Percentiles rank a stretch among this genome's conserved stretches.
Evolutionary conservation across 1,139 yeast species (phyloP).

Genomic region (Suhomyces coccinellae): DNA sequence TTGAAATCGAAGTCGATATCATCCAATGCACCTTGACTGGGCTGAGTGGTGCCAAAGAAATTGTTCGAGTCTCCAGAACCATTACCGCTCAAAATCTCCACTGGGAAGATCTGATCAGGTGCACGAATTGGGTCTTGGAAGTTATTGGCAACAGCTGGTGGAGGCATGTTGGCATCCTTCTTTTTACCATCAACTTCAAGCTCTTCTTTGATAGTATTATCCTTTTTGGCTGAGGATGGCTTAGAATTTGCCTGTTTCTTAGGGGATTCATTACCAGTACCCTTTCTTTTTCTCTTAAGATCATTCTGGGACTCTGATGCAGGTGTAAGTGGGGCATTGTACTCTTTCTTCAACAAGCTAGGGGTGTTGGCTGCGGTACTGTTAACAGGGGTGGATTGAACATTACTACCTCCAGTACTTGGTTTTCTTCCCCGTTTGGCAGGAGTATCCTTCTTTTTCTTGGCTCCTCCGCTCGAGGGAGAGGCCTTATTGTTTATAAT

Average conservation of each 20-base stretch:
- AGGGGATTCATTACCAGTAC: slow-evolving; percentile 33
- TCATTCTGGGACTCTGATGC: slow-evolving; percentile 39
- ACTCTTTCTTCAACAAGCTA: slow-evolving; percentile 34
- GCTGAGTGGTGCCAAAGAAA: slow-evolving; percentile 24
- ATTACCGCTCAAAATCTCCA: slow-evolving; percentile 33
- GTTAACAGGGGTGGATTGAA: slow-evolving; percentile 18
- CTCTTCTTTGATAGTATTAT: slow-evolving; percentile 23
- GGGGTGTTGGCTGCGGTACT: slow-evolving; percentile 26
- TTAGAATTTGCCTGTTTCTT: slow-evolving; percentile 26
- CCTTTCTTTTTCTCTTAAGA: slow-evolving; percentile 29
- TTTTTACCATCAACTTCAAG: slow-evolving; percentile 16
- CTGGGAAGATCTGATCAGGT: slow-evolving; percentile 38
- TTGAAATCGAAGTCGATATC: slow-evolving; percentile 59
- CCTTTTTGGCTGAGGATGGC: slow-evolving; percentile 20
- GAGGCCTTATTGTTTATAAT: slow-evolving; percentile 38
- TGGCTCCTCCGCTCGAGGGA: slow-evolving; percentile 26
- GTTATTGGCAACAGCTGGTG: slow-evolving; percentile 19
- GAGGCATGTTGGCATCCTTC: slow-evolving; percentile 24
- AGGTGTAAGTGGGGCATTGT: slow-evolving; percentile 46
- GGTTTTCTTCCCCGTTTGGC: slow-evolving; percentile 39
- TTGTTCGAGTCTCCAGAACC: slow-evolving; percentile 21
- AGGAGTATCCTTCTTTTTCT: slow-evolving; percentile 29
- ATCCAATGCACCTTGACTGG: slow-evolving; percentile 31
- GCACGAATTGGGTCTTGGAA: slow-evolving; percentile 31
- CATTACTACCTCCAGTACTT: slow-evolving; percentile 21